Evolutionary conservation across 768 basidiomycete species (phyloP), one percentile per base, ranked within the genome.

Genomic region (Lanmaoa rubissima): DNA sequence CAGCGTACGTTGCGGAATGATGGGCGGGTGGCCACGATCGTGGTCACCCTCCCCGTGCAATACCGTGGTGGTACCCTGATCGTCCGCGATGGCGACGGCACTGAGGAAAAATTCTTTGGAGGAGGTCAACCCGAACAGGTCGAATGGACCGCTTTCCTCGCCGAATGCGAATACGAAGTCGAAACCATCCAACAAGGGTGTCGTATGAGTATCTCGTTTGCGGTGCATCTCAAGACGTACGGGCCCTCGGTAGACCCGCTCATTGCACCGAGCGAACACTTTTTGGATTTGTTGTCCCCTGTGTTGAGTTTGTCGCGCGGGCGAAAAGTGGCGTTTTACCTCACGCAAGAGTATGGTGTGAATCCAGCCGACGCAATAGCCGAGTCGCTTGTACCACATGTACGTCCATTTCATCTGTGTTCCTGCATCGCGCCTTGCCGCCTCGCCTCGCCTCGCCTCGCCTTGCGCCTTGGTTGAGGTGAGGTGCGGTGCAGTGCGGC

Each of bases 61-160:
- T 84, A 86, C 69, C 82, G 82, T 17, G 90, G 90, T 7, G 91
- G 91, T 6, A 76, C 79, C 2, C 69, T 90, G 40, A 61, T 85
- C 53, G 73, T 92, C 39, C 81, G 79, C 19, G 80, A 84, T 64
- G 61, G 73, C 3, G 82, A 85, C 1, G 83, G 81, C 0, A 67
- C 69, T 8, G 79, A 82, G 52, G 89, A 92, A 66, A 81, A 74
- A 57, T 91, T 86, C 72, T 76, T 77, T 42, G 85, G 81, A 7
- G 74, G 82, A 0, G 84, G 86, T 38, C 84, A 85, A 64, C 73
- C 75, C 34, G 86, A 81, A 6, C 82, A 87, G 61, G 78, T 92
- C 57, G 89, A 92, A 58, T 92, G 90, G 90, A 79, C 84, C 0
- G 90, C 88, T 19, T 87, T 88, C 74, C 75, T 85, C 48, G 78